These are phyloP conservation scores for Leucoagaricus sp. DNA, from an alignment of 1,284 basidiomycete species.

Conservation along the genomic window DNA sequence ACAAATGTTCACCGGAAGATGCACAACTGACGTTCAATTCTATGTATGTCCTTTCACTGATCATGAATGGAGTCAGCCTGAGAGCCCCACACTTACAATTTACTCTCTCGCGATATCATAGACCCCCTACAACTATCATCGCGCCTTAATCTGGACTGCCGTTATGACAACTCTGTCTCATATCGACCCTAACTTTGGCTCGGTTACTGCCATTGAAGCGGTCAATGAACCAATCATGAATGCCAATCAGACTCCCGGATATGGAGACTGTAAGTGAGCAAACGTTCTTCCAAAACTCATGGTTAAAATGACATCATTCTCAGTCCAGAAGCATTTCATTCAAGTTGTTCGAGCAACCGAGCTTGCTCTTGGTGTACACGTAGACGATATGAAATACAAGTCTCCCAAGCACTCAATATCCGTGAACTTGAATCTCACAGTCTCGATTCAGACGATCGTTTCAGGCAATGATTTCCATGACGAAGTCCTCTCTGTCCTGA, in stretches of 20 bases:
- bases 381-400: constrained; percentile 20
- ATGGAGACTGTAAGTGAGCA: constrained; percentile 57
- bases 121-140: constrained; percentile 71
- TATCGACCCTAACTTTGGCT: constrained; percentile 63
- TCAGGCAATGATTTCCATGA: constrained; percentile 36
- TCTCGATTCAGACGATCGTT: constrained; percentile 38
- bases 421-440: constrained; percentile 43
- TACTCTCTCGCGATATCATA: constrained; percentile 26
- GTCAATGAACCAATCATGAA: constrained; percentile 78
- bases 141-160: constrained; percentile 75
- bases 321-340: constrained; percentile 75
- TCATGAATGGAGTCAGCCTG: no score
- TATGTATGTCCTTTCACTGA: constrained; percentile 48
- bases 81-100: no score
- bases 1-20: constrained; percentile 70
- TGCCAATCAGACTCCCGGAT: constrained; percentile 61
- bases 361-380: constrained; percentile 53
- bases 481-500: constrained; percentile 48
- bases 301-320: background rate
- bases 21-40: constrained; percentile 70
- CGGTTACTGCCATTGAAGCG: constrained; percentile 72
- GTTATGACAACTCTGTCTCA: constrained; percentile 76
- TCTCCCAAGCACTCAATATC: background rate
- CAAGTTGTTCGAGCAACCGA: constrained; percentile 66
- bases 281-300: background rate